Percentiles rank a stretch among this genome's conserved stretches.
These are phyloP conservation scores for Aspergillaceae sp. DNA, from an alignment of 2,329 filamentous ascomycete species.

Conservation along the genomic window DNA sequence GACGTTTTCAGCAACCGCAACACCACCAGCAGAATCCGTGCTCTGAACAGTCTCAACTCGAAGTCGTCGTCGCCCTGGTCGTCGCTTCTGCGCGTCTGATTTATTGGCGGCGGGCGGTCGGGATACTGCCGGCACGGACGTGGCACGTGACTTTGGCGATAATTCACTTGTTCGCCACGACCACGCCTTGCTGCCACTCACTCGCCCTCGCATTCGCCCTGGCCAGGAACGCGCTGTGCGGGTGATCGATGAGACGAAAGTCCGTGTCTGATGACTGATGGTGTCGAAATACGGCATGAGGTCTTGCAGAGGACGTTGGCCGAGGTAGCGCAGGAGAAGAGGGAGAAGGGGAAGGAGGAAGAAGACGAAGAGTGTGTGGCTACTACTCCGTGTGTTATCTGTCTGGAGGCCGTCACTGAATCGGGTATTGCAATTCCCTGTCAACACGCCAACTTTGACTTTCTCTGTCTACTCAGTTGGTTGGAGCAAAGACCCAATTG, in stretches of 20 bases:
- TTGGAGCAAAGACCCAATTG: conserved; percentile 63
- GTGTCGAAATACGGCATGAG: conserved; percentile 34
- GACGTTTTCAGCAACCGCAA: neutral
- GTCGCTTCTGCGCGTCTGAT: too few relatives aligned
- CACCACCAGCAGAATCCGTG: too few relatives aligned
- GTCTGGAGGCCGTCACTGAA: conserved; percentile 67
- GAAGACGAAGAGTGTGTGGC: conserved; percentile 21
- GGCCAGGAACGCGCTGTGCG: conserved; percentile 6
- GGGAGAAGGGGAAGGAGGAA: neutral
- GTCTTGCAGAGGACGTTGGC: conserved; percentile 38
- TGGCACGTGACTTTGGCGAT: too few relatives aligned
- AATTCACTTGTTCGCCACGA: neutral
- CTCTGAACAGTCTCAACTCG: too few relatives aligned
- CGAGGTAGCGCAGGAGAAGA: conserved; percentile 31
- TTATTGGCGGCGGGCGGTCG: too few relatives aligned
- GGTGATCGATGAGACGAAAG: neutral
- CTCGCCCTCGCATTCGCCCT: too few relatives aligned
- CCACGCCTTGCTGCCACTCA: too few relatives aligned
- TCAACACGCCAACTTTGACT: conserved; percentile 74
- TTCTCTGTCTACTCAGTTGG: conserved; percentile 76
- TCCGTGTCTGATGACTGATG: conserved; percentile 26
- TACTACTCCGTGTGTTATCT: conserved; percentile 70
- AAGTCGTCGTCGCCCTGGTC: too few relatives aligned
- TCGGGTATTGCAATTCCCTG: conserved; percentile 66
- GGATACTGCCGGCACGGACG: too few relatives aligned